A percentile compares a stretch with the other conserved stretches of the same genome.
Conservation (phyloP, 2,329 filamentous ascomycete species). For the Onygena corvina region DNA sequence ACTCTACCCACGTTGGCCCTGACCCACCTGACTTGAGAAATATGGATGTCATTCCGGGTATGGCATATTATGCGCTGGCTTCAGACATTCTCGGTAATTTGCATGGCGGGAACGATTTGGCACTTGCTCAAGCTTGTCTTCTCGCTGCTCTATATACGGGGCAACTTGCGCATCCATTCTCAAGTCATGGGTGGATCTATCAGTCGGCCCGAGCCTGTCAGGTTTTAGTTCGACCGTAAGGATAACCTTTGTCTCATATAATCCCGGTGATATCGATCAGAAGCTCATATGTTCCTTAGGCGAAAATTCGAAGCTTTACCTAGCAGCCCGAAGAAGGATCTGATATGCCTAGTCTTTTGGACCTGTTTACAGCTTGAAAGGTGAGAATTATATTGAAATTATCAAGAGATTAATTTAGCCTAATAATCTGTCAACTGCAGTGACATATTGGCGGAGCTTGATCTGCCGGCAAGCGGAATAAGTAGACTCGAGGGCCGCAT, state of each 20-base stretch:
- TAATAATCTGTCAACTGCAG: conserved; percentile 33
- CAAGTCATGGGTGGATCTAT: conserved; percentile 64
- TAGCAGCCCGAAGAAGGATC: conserved; percentile 40
- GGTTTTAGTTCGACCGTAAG: conserved; percentile 63
- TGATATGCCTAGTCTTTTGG: conserved; percentile 72
- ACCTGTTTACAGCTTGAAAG: conserved; percentile 87
- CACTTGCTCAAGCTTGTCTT: conserved; percentile 73
- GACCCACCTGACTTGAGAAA: conserved; percentile 42
- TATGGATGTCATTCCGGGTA: conserved; percentile 72
- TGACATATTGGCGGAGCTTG: conserved; percentile 82
- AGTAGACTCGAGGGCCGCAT: conserved; percentile 42
- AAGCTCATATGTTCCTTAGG: conserved; percentile 13
- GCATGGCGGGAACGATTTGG: conserved; percentile 63
- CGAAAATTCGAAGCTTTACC: conserved; percentile 27
- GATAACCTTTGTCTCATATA: conserved; percentile 18
- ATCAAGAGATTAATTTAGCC: not conserved
- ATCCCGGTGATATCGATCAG: not conserved
- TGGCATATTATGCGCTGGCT: conserved; percentile 80
- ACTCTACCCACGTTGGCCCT: conserved; percentile 10
- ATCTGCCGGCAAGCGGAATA: conserved; percentile 50
- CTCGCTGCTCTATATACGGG: conserved; percentile 81
- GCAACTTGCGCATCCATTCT: conserved; percentile 72
- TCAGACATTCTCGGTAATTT: conserved; percentile 77
- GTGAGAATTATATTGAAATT: conserved; percentile 31
- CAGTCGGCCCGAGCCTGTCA: conserved; percentile 51